Conservation (phyloP, 768 basidiomycete genomes). For the Megacollybia marginata region DNA sequence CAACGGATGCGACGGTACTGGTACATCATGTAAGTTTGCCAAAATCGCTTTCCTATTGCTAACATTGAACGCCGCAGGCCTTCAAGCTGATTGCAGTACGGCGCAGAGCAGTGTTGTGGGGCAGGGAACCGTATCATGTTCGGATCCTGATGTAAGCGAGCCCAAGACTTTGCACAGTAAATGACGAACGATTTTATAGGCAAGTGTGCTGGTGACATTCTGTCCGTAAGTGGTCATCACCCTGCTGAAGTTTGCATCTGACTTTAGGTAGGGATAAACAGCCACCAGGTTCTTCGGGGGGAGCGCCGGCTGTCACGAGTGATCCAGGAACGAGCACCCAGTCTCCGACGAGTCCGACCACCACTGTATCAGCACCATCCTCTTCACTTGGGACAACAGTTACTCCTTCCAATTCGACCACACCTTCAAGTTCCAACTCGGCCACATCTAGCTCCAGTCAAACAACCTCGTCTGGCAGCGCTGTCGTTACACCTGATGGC, state of each 20-base stretch:
- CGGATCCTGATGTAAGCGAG: not conserved
- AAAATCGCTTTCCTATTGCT: not conserved
- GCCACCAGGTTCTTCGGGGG: not conserved
- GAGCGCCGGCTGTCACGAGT: not conserved
- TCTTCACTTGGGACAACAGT: too few relatives aligned
- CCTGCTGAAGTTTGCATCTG: not conserved
- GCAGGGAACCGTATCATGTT: not conserved
- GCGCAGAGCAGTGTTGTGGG: not conserved
- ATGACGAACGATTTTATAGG: not conserved
- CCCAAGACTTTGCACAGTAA: too few relatives aligned
- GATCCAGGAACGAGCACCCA: not conserved
- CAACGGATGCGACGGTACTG: not conserved
- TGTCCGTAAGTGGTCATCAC: not conserved
- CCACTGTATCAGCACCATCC: too few relatives aligned
- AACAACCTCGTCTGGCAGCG: not conserved
- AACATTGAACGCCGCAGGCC: not conserved
- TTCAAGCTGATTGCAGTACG: not conserved
- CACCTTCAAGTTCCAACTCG: not conserved
- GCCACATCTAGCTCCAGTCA: not conserved
- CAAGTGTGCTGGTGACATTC: not conserved
- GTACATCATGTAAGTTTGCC: not conserved
- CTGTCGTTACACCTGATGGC: too few relatives aligned
- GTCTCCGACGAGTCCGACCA: too few relatives aligned
- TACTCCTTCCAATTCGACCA: too few relatives aligned
- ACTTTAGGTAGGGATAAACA: not conserved